phyloP scores from a whole-genome alignment of 805 yeast species.

The Ogataea kodamae region DNA sequence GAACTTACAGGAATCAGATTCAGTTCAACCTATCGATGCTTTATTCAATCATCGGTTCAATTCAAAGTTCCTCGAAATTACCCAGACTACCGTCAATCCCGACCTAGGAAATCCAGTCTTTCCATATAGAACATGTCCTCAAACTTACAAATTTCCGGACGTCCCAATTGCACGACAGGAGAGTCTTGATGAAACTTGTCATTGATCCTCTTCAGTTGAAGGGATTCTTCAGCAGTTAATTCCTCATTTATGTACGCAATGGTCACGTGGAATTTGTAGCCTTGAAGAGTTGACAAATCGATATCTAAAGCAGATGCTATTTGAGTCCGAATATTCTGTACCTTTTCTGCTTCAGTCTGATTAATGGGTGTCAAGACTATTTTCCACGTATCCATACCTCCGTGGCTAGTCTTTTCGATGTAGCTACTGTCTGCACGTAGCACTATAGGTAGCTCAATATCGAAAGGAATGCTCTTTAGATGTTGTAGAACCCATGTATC shows the following conservation, averaged over 20 bases:
- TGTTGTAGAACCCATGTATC: conserved; percentile 14
- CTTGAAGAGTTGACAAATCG: conserved; percentile 4
- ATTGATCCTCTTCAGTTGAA: conserved; percentile 8
- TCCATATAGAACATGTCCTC: conserved; percentile 22
- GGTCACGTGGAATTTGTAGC: conserved; percentile 18
- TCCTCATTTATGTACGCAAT: conserved; percentile 17
- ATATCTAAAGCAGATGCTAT: conserved; percentile 13
- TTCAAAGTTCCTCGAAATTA: too few species aligned
- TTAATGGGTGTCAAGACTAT: conserved; percentile 14
- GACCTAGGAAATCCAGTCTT: conserved; percentile 9
- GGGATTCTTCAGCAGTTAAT: conserved; percentile 17
- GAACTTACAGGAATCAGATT: too few species aligned
- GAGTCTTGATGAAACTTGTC: conserved; percentile 12
- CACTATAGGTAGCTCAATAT: conserved; percentile 15
- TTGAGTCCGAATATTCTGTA: conserved; percentile 8
- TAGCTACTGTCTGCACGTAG: conserved; percentile 12
- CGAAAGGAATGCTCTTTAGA: conserved; percentile 6
- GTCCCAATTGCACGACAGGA: conserved; percentile 11
- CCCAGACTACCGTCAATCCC: too few species aligned
- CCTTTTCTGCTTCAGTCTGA: conserved; percentile 11
- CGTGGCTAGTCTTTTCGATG: conserved; percentile 11
- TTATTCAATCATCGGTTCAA: too few species aligned
- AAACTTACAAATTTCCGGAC: conserved; percentile 19
- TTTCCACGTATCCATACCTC: conserved; percentile 21
- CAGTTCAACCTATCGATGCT: too few species aligned